Evolutionary conservation across 176 grass and related monocot species (phyloP), one percentile per base, ranked within the genome.

Genomic region (Lolium perenne): DNA sequence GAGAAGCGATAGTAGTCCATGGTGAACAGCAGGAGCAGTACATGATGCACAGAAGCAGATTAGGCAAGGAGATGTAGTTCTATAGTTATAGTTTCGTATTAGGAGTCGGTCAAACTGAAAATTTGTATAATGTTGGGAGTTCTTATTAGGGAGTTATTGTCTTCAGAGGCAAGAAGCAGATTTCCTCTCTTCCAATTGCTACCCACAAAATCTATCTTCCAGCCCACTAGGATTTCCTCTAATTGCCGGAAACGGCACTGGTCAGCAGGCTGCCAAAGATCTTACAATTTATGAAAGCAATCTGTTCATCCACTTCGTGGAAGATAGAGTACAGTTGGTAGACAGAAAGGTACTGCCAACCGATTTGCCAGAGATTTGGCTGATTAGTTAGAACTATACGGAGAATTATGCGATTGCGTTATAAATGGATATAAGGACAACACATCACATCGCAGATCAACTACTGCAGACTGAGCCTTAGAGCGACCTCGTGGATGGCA

Each of bases 121-220:
- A 2, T 54, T 26, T 54, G 7, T 54, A 76, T 54, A 22, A 76
- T 54, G 23, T 54, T 76, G 7, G 48, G 23, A 76, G 48, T 76
- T 76, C 71, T 16, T 74, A 51, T 25, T 51, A 73, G 47, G 22
- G 47, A 23, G 71, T 50, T 70, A 10, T 70, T 70, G 67, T 70
- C 20, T 71, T 75, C 23, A 53, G 25, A 46, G 40, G 38, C 40
- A 47, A 10, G 48, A 54, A 76, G 25, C 48, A 35, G 15, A 76
- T 18, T 49, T 74, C 25, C 48, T 76, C 49, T 16, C 73, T 32
- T 76, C 15, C 73, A 18, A 54, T 76, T 35, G 49, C 23, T 54
- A 26, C 20, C 23, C 7, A 32, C 72, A 17, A 53, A 49, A 8
- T 74, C 46, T 74, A 74, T 32, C 47, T 75, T 74, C 72, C 7